phyloP scores from a whole-genome alignment of 176 grass and related monocot species.

The Tillandsia leiboldiana region DNA sequence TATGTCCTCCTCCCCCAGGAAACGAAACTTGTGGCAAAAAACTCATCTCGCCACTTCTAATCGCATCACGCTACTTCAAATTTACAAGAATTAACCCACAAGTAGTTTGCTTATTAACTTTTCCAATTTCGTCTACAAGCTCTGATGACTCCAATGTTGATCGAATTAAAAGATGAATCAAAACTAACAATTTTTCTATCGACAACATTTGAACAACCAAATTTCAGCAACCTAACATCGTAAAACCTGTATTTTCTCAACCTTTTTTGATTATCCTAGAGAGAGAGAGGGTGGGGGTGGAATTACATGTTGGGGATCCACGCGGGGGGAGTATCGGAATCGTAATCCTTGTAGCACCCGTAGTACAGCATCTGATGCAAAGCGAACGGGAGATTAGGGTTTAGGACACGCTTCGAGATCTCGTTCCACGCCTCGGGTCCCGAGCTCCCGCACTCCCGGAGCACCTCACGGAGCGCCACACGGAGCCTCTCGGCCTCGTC shows the following conservation, averaged over 20 bases:
- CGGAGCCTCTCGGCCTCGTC: slow-evolving; percentile 39
- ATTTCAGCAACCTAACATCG: neutral
- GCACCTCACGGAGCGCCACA: slow-evolving; percentile 15
- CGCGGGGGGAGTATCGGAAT: slow-evolving; percentile 55
- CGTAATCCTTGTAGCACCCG: slow-evolving; percentile 52
- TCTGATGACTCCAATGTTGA: too few species aligned
- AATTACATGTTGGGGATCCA: slow-evolving; percentile 68
- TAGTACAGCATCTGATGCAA: slow-evolving; percentile 94
- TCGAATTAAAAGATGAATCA: too few species aligned
- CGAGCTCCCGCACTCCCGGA: slow-evolving; percentile 20
- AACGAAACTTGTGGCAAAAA: too few species aligned
- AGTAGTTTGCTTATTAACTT: too few species aligned
- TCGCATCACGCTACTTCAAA: too few species aligned
- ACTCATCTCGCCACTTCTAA: too few species aligned
- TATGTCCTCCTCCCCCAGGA: neutral
- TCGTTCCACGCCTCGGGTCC: slow-evolving; percentile 46
- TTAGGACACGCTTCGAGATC: slow-evolving; percentile 38
- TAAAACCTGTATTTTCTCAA: neutral
- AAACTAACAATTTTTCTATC: too few species aligned
- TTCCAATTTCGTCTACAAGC: too few species aligned
- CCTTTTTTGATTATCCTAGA: neutral
- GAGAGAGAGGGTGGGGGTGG: neutral
- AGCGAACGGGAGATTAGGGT: slow-evolving; percentile 51
- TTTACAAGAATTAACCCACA: too few species aligned
- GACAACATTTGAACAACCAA: neutral